These are phyloP conservation scores for Penicilliopsis zonata DNA, from an alignment of 495 filamentous ascomycete genomes.

Conservation along the genomic window DNA sequence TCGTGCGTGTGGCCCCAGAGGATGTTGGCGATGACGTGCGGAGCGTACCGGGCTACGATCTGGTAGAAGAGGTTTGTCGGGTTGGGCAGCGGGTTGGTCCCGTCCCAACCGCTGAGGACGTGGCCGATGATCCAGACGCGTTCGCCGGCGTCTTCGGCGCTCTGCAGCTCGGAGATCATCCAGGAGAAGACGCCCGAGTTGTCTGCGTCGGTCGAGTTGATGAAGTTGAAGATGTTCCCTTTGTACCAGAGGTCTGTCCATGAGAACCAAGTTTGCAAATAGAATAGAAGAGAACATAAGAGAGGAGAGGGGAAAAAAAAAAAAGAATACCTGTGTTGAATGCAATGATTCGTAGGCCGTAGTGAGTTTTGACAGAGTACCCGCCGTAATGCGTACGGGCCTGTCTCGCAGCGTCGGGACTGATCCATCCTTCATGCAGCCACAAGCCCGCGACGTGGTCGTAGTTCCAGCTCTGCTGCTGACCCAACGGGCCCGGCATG, in stretches of 20 bases:
- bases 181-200: slow-evolving; percentile 38
- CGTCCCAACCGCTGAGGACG: slow-evolving; percentile 40
- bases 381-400: slow-evolving; percentile 37
- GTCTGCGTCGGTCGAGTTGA: slow-evolving; percentile 37
- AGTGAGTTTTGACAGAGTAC: slow-evolving; percentile 37
- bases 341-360: slow-evolving; percentile 36
- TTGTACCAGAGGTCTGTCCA: slow-evolving; percentile 36
- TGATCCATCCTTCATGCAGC: slow-evolving; percentile 41
- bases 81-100: slow-evolving; percentile 33
- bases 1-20: slow-evolving; percentile 49
- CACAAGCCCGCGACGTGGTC: slow-evolving; percentile 38
- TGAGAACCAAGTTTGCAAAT: too few species aligned
- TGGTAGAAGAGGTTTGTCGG: slow-evolving; percentile 44
- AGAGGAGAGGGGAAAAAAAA: too few species aligned
- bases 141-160: slow-evolving; percentile 37
- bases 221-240: slow-evolving; percentile 31
- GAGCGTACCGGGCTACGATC: slow-evolving; percentile 43
- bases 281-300: too few species aligned
- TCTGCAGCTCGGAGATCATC: slow-evolving; percentile 38
- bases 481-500: slow-evolving; percentile 38
- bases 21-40: slow-evolving; percentile 41
- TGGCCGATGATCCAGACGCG: slow-evolving; percentile 46
- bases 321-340: slow-evolving; percentile 43
- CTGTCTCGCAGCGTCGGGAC: slow-evolving; percentile 22
- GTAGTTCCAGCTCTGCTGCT: slow-evolving; percentile 47